These are phyloP conservation scores for Starmera quercuum DNA, from an alignment of 805 yeast species.

Conservation along the genomic window DNA sequence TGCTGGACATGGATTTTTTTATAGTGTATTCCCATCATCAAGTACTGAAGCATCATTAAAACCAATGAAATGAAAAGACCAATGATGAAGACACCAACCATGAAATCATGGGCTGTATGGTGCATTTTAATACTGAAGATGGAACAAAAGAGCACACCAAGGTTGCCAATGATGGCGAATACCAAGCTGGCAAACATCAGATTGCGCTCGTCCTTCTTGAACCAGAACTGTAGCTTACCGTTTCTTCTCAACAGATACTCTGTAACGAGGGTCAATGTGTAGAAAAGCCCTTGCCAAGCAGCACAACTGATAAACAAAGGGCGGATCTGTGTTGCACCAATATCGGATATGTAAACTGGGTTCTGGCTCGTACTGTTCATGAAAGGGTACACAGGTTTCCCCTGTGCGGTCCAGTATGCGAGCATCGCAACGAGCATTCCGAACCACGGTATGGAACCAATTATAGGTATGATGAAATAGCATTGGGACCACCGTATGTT, in stretches of 20 bases:
- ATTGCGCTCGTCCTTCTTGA: constrained; percentile 28
- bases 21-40: constrained; percentile 38
- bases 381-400: constrained; percentile 62
- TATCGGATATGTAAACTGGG: constrained; percentile 72
- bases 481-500: neutral
- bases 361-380: constrained; percentile 35
- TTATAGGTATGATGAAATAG: constrained; percentile 53
- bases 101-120: constrained; percentile 49
- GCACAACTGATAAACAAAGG: constrained; percentile 78
- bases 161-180: constrained; percentile 50
- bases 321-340: constrained; percentile 82
- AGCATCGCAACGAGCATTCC: constrained; percentile 83
- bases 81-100: constrained; percentile 69
- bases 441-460: constrained; percentile 73
- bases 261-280: constrained; percentile 50
- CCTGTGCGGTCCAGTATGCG: constrained; percentile 72
- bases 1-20: constrained; percentile 24
- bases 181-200: constrained; percentile 33
- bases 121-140: constrained; percentile 59
- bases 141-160: constrained; percentile 68
- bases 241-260: constrained; percentile 57
- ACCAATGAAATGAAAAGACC: constrained; percentile 49
- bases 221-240: constrained; percentile 40
- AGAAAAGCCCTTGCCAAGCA: constrained; percentile 71
- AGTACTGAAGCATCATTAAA: constrained; percentile 37